Base-by-base conservation (phyloP, 1,284 basidiomycete genomes). In the Sporisorium sorghi region DNA sequence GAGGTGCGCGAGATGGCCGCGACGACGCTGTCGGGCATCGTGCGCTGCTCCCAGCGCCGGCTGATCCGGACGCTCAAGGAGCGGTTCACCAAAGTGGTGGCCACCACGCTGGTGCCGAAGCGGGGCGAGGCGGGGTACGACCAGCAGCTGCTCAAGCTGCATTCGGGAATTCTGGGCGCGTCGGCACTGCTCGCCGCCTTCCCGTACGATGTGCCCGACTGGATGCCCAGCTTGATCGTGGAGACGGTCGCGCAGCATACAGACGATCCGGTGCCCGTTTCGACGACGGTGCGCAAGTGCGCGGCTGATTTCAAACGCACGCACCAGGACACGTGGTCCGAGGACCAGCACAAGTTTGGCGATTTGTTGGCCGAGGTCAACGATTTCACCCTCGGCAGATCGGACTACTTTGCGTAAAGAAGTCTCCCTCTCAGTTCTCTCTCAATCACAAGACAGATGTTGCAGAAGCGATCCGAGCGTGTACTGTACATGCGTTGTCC, bases 211-310 rank as follows among this genome's bases (percentile, higher is more conserved):
- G 90, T 93, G 33, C 92, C 93, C 70, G 89, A 89, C 68, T 94
- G 92, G 77, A 87, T 98, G 55, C 97, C 94, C 80, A 89, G 91
- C 42, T 87, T 93, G 55, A 90, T 93, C 39, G 69, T 79, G 32
- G 77, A 80, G n/a, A 80, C 79, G 11, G 66, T 93, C 66, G 91
- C 91, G 5, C 87, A 88, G 78, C 92, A 97, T 84, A 91, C 92
- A 2, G 92, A 93, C 6, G 93, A 95, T 83, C 94, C 95, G 23
- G 91, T 91, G 47, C 95, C 95, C 21, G 93, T 98, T 80, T 92
- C 92, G 24, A 93, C 92, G 4, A 93, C 94, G 7, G 94, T 96
- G 79, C 89, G 93, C 54, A 90, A 91, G 78, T 92, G 91, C 85
- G 93, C 93, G 51, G 92, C 92, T 42, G 92, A 93, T 82, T 93